A percentile compares a stretch with the other conserved stretches of the same genome.
phyloP scores from a whole-genome alignment of 495 filamentous ascomycete species.

The Hypoxylon rickii region DNA sequence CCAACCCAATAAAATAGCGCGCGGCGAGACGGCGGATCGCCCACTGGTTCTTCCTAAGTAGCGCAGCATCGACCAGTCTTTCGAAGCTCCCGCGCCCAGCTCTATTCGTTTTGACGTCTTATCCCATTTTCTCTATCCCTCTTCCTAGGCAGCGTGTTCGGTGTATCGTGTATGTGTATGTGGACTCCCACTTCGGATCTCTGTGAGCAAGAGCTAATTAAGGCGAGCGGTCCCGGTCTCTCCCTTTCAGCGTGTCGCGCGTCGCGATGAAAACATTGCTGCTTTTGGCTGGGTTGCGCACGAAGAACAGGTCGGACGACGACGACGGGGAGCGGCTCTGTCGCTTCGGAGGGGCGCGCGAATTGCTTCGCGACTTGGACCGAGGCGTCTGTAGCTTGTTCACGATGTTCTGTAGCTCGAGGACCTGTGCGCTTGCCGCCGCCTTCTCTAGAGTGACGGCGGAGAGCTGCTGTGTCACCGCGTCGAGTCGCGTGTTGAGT shows the following conservation, averaged over 20 bases:
- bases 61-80: background rate
- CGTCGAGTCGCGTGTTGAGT: conserved; percentile 15
- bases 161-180: background rate
- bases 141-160: too few relatives aligned
- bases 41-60: conserved; percentile 1
- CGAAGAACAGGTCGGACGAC: conserved; percentile 32
- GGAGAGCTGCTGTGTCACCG: conserved; percentile 6
- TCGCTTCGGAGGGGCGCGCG: conserved; percentile 30
- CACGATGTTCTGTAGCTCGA: conserved; percentile 8
- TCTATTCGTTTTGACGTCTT: conserved; percentile 2
- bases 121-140: background rate
- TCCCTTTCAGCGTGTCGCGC: conserved; percentile 28
- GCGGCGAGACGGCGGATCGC: background rate
- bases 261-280: conserved; percentile 31
- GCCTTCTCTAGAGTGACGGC: background rate
- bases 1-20: background rate
- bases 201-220: background rate
- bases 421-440: background rate
- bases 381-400: conserved; percentile 7
- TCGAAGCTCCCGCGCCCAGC: background rate
- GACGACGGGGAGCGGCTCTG: conserved; percentile 30
- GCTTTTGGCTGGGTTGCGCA: conserved; percentile 30
- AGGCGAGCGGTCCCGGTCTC: conserved; percentile 12
- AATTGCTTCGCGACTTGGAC: conserved; percentile 34
- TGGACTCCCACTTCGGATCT: background rate